phyloP scores from a whole-genome alignment of 495 filamentous ascomycete genomes.

The Cryomyces minteri region DNA sequence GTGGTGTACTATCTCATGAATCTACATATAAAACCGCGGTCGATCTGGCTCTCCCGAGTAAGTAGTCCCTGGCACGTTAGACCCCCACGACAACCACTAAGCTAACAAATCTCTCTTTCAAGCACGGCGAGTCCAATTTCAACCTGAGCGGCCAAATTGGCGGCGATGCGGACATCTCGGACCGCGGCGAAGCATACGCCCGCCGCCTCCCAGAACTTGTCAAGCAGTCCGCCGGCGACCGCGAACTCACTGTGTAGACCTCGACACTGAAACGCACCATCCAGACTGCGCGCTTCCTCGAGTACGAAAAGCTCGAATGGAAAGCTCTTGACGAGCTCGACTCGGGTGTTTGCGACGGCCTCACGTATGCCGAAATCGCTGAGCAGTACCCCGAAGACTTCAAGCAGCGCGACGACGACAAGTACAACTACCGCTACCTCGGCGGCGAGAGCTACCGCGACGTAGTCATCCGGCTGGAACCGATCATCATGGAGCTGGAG shows the following conservation, averaged over 20 bases:
- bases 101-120: conserved; percentile 7
- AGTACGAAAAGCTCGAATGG: conserved; percentile 89
- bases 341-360: conserved; percentile 85
- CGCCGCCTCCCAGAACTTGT: conserved; percentile 64
- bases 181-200: conserved; percentile 77
- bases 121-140: conserved; percentile 89
- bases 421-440: conserved; percentile 97
- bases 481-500: conserved; percentile 98
- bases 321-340: conserved; percentile 97
- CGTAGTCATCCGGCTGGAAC: conserved; percentile 91
- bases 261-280: conserved; percentile 88
- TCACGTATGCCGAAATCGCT: conserved; percentile 89
- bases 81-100: not conserved
- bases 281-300: conserved; percentile 69
- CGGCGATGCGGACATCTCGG: conserved; percentile 72
- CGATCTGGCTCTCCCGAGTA: conserved; percentile 92
- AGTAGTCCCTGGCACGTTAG: conserved; percentile 13
- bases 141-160: conserved; percentile 81
- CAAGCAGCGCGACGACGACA: conserved; percentile 83
- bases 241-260: conserved; percentile 88
- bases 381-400: conserved; percentile 87
- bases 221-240: conserved; percentile 58
- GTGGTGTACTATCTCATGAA: conserved; percentile 98
- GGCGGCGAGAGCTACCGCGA: conserved; percentile 95
- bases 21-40: conserved; percentile 89